Evolutionary conservation across 164 flowering plant genomes (phyloP).

Genomic region (Paratinospora sagittata): DNA sequence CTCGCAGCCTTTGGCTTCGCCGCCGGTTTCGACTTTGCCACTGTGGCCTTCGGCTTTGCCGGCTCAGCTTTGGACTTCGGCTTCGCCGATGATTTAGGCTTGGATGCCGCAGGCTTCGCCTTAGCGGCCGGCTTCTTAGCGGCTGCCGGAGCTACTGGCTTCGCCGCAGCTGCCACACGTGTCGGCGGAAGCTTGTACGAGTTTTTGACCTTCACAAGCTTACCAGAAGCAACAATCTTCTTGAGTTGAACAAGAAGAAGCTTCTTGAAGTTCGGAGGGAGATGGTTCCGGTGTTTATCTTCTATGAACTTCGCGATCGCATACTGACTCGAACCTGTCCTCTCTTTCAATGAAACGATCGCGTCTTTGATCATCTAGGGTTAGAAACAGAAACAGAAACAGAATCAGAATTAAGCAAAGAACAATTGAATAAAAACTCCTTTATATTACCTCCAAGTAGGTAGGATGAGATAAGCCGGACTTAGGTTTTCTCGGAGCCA

Average conservation of each 20-base stretch:
- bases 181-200: constrained; percentile 47
- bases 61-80: neutral
- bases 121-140: constrained; percentile 30
- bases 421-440: neutral
- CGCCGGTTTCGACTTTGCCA: neutral
- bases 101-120: neutral
- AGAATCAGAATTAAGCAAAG: neutral
- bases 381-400: neutral
- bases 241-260: constrained; percentile 42
- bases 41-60: neutral
- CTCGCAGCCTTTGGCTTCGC: constrained; percentile 1
- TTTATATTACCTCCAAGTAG: constrained; percentile 46
- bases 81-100: no score
- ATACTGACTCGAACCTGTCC: constrained; percentile 69
- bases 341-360: constrained; percentile 53
- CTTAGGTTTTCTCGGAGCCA: constrained; percentile 33
- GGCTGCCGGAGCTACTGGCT: constrained; percentile 11
- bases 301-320: constrained; percentile 66
- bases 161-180: constrained; percentile 8
- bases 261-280: constrained; percentile 49
- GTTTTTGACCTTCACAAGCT: constrained; percentile 53
- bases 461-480: constrained; percentile 40
- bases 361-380: constrained; percentile 60
- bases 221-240: constrained; percentile 46
- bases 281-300: constrained; percentile 40